Base-by-base conservation (phyloP, 768 basidiomycete species). In the Rhodotorula babjevae region DNA sequence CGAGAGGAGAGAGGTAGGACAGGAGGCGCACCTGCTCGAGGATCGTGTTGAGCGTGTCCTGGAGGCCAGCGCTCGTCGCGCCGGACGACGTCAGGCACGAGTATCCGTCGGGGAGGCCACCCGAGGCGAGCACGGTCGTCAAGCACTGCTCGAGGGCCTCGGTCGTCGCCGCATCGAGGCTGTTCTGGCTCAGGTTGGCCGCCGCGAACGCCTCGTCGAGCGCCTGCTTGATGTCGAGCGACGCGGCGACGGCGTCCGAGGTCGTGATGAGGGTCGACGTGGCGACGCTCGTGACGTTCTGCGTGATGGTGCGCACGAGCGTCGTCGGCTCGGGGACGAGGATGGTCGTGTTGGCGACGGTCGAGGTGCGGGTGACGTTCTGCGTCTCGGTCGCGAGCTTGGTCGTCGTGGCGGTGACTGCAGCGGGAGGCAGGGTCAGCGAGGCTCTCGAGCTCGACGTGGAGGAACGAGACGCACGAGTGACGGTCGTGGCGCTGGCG, bases 361-460 rank as follows among this genome's bases (percentile, higher is more conserved):
- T 29, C 18, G 55, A 65, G 78, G 81, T 64, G 76, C 78, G 44
- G 81, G 82, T 46, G 76, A 82, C n/a, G 81, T 85, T 46, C 82
- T 83, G 15, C n/a, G 62, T 53, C 23, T 63, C 65, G 52, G 72
- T 74, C 29, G 75, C 50, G 67, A 77, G 58, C 50, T 65, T 10
- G 58, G 76, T 65, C 40, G 73, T 62, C 31, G 64, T 66, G 78
- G 83, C 44, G n/a, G 59, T 42, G 61, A 52, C 50, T 52, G 50
- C 50, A 14, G 23, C 2, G 23, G 25, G 23, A 25, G 8, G 64
- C 31, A 61, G 63, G 27, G 61, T 49, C 40, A 53, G 46, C 31
- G 0, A 15, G 25, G 21, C 15, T 23, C 29, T n/a, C 3, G 47
- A 40, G 15, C 9, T 9, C 16, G 31, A 16, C 53, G 25, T 10